These are phyloP conservation scores for Westerdykella aurantiaca DNA, from an alignment of 2,329 filamentous ascomycete species.

Conservation along the genomic window DNA sequence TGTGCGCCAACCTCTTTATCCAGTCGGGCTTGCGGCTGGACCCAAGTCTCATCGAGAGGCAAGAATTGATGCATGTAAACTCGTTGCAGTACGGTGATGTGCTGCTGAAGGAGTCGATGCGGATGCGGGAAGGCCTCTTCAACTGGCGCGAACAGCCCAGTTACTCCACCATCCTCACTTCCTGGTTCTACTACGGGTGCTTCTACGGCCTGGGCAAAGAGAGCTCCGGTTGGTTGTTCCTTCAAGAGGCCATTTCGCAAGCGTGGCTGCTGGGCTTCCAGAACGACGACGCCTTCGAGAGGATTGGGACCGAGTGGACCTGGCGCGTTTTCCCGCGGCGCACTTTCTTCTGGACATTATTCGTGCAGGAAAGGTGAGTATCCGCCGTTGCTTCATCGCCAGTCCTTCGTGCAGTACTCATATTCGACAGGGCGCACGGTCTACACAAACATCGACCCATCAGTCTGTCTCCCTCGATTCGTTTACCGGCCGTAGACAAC, in stretches of 20 bases:
- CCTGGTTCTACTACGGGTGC: slow-evolving; percentile 56
- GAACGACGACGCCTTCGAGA: slow-evolving; percentile 52
- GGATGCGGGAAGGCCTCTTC: slow-evolving; percentile 49
- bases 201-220: slow-evolving; percentile 58
- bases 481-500: slow-evolving; percentile 48
- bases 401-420: slow-evolving; percentile 1
- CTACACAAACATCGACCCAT: slow-evolving; percentile 60
- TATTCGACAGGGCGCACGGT: slow-evolving; percentile 51
- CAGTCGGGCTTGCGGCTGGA: slow-evolving; percentile 44
- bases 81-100: slow-evolving; percentile 47
- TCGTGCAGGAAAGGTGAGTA: slow-evolving; percentile 54
- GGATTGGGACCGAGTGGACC: slow-evolving; percentile 43
- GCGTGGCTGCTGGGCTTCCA: slow-evolving; percentile 56
- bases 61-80: slow-evolving; percentile 38
- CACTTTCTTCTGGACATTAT: slow-evolving; percentile 58
- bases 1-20: slow-evolving; percentile 45
- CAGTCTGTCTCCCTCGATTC: slow-evolving; percentile 55
- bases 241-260: slow-evolving; percentile 56
- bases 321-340: slow-evolving; percentile 52
- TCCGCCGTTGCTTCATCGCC: neutral
- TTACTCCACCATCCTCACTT: slow-evolving; percentile 54
- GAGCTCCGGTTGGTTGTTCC: slow-evolving; percentile 57
- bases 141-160: slow-evolving; percentile 55
- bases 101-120: slow-evolving; percentile 54
- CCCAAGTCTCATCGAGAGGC: slow-evolving; percentile 44